A percentile compares a stretch with the other conserved stretches of the same genome.
phyloP scores from a whole-genome alignment of 225 moss, liverwort and hornwort species.

The Marchantia polymorpha region DNA sequence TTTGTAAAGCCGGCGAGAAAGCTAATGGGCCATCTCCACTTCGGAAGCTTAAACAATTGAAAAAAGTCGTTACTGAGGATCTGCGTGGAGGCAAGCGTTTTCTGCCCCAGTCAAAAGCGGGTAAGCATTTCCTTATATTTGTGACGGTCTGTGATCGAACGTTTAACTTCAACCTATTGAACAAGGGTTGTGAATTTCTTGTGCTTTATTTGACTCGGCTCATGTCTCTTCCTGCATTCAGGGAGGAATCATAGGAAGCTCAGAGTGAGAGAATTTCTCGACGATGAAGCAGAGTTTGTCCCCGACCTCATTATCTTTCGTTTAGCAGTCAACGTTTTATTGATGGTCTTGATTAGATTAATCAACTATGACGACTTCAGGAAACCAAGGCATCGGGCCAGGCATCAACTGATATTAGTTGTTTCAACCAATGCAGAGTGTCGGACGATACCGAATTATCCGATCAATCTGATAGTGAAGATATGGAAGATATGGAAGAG shows the following conservation, averaged over 20 bases:
- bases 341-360: too few species aligned
- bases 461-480: constrained; percentile 52
- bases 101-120: constrained; percentile 12
- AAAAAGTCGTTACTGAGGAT: neutral
- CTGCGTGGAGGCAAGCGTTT: constrained; percentile 10
- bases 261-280: constrained; percentile 62
- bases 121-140: neutral
- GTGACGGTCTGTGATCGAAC: neutral
- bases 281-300: constrained; percentile 93
- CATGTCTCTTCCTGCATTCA: constrained; percentile 22
- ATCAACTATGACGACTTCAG: neutral
- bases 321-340: neutral
- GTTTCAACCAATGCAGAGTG: constrained; percentile 46
- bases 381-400: neutral
- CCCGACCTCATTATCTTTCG: neutral
- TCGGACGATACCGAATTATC: constrained; percentile 71
- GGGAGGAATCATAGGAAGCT: constrained; percentile 54
- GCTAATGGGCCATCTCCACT: neutral
- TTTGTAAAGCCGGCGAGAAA: constrained; percentile 36
- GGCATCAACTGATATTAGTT: neutral
- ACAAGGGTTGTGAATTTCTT: neutral
- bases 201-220: neutral
- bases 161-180: neutral
- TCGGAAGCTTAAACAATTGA: neutral
- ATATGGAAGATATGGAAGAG: constrained; percentile 42